These are phyloP conservation scores for Fraxinus greggii DNA, from an alignment of 305 asterid genomes.

Conservation along the genomic window DNA sequence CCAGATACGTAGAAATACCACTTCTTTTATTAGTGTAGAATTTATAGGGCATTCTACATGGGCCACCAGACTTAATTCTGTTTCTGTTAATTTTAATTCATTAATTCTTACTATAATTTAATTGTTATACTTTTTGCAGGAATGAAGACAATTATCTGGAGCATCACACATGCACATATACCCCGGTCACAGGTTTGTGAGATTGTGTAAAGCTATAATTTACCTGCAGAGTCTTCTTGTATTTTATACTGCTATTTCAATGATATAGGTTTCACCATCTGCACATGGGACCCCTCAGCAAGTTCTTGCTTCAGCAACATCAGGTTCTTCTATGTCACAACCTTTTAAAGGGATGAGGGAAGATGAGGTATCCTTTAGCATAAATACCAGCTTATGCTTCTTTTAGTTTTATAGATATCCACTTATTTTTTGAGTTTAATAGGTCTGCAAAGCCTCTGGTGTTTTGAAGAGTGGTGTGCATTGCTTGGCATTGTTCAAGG, in stretches of 20 bases:
- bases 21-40: not conserved
- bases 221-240: conserved; percentile 19
- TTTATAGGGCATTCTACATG: conserved; percentile 10
- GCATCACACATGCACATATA: conserved; percentile 95
- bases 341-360: conserved; percentile 95
- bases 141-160: conserved; percentile 98
- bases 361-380: conserved; percentile 71
- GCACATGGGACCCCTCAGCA: conserved; percentile 92
- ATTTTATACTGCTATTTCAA: conserved; percentile 15
- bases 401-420: conserved; percentile 13
- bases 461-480: conserved; percentile 95
- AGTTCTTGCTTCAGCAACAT: conserved; percentile 60
- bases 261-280: conserved; percentile 78
- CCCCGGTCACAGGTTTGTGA: conserved; percentile 89
- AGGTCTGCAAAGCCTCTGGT: conserved; percentile 99
- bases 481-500: conserved; percentile 94
- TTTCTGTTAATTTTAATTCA: not conserved
- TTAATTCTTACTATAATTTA: conserved; percentile 16
- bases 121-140: conserved; percentile 48
- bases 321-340: conserved; percentile 68
- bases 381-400: conserved; percentile 22
- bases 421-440: conserved; percentile 39
- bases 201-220: conserved; percentile 23
- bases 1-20: not conserved
- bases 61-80: not conserved